Conservation (phyloP, 83 land plant species). For the Picea engelmannii region DNA sequence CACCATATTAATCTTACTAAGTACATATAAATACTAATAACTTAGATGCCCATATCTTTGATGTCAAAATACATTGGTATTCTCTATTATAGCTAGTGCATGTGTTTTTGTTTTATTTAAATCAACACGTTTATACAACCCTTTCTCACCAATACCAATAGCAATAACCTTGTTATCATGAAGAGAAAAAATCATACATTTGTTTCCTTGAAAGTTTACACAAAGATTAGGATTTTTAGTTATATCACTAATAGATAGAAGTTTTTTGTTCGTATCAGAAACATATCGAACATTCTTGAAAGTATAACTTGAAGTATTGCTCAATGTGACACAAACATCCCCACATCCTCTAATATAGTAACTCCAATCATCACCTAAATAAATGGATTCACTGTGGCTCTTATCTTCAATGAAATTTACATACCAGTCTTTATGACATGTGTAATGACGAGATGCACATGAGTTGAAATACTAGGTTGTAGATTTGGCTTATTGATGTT, state of each 20-base stretch:
- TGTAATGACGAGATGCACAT: neutral
- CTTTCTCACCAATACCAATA: no score
- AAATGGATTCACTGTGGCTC: no score
- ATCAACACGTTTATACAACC: no score
- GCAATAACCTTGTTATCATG: no score
- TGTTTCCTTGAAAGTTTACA: neutral
- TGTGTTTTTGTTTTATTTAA: no score
- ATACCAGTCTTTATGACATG: neutral
- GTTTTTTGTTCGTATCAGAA: neutral
- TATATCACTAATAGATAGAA: neutral
- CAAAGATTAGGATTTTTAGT: neutral
- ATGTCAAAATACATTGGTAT: no score
- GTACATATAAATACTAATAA: no score
- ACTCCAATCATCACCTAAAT: no score
- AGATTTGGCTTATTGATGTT: no score
- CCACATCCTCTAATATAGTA: neutral
- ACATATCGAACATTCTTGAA: constrained; percentile 1
- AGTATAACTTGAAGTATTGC: neutral
- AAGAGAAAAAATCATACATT: neutral
- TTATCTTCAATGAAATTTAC: neutral
- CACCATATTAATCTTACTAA: no score
- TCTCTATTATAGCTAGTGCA: no score
- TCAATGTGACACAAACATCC: neutral
- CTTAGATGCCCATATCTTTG: no score
- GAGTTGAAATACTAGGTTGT: neutral